phyloP scores from a whole-genome alignment of 805 yeast species.

The Hanseniaspora vineae region DNA sequence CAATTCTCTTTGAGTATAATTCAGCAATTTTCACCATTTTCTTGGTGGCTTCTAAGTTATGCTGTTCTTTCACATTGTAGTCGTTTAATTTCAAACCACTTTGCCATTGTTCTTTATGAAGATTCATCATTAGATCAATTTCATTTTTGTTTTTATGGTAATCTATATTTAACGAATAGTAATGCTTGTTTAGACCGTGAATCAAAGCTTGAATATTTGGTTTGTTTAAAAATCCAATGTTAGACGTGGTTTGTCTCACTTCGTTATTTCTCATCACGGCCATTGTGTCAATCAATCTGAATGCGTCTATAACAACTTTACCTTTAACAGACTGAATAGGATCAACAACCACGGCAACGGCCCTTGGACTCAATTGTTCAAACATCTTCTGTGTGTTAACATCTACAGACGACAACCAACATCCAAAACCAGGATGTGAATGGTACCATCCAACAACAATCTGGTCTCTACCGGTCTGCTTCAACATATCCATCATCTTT shows the following conservation, averaged over 20 bases:
- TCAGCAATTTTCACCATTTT: conserved; percentile 82
- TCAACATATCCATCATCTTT: conserved; percentile 98
- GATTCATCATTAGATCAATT: conserved; percentile 82
- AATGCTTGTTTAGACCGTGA: conserved; percentile 94
- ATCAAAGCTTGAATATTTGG: conserved; percentile 94
- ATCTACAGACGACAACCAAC: conserved; percentile 97
- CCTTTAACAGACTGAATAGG: conserved; percentile 99
- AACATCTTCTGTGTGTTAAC: conserved; percentile 96
- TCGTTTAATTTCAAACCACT: conserved; percentile 72
- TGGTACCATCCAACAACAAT: conserved; percentile 99
- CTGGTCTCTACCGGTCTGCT: conserved; percentile 98
- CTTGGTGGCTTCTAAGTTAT: conserved; percentile 59
- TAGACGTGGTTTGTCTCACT: conserved; percentile 94
- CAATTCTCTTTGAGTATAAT: conserved; percentile 76
- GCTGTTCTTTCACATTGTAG: conserved; percentile 63
- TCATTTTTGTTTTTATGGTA: conserved; percentile 87
- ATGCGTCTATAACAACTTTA: conserved; percentile 97
- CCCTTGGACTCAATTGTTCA: conserved; percentile 88
- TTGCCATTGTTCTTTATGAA: conserved; percentile 95
- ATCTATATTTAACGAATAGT: conserved; percentile 89
- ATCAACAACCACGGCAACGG: conserved; percentile 97
- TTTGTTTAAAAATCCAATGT: conserved; percentile 87
- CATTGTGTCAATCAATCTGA: conserved; percentile 81
- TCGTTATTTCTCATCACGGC: conserved; percentile 91
- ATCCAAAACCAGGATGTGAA: conserved; percentile 99